These are phyloP conservation scores for Chrysoporthe cubensis DNA, from an alignment of 2,329 filamentous ascomycete genomes.

Conservation along the genomic window DNA sequence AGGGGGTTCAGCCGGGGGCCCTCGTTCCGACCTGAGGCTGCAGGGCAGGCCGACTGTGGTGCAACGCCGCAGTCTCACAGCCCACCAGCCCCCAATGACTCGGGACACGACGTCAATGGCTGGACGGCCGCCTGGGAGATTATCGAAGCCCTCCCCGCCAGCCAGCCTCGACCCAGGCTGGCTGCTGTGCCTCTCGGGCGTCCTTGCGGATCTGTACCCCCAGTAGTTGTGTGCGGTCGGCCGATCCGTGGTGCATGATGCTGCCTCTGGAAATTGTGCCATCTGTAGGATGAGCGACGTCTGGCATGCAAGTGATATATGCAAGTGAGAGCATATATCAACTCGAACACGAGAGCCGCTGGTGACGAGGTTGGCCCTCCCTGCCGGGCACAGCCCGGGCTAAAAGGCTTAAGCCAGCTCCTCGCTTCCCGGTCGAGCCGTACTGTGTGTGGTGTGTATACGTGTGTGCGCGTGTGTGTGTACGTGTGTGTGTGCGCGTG, in stretches of 20 bases:
- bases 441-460: slow-evolving; percentile 3
- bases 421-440: background rate
- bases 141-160: background rate
- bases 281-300: background rate
- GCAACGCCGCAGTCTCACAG: slow-evolving; percentile 10
- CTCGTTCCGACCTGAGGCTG: slow-evolving; percentile 19
- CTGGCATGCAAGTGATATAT: slow-evolving; percentile 15
- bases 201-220: too few relatives aligned
- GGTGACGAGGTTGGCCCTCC: slow-evolving; percentile 8
- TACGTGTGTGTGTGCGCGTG: too few relatives aligned
- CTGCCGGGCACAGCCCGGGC: slow-evolving; percentile 1
- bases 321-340: slow-evolving; percentile 16
- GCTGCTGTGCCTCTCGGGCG: background rate
- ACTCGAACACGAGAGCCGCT: slow-evolving; percentile 3
- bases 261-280: slow-evolving; percentile 8
- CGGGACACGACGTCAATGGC: slow-evolving; percentile 9
- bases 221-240: background rate
- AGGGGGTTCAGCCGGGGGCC: slow-evolving; percentile 14
- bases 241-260: slow-evolving; percentile 14
- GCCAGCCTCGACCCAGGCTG: background rate
- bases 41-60: slow-evolving; percentile 17
- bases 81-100: slow-evolving; percentile 14
- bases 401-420: background rate
- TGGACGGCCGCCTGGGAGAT: background rate
- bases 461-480: too few relatives aligned